Evolutionary conservation across 2,329 filamentous ascomycete species (phyloP).

Genomic region (Magnaporthiopsis incrustans): DNA sequence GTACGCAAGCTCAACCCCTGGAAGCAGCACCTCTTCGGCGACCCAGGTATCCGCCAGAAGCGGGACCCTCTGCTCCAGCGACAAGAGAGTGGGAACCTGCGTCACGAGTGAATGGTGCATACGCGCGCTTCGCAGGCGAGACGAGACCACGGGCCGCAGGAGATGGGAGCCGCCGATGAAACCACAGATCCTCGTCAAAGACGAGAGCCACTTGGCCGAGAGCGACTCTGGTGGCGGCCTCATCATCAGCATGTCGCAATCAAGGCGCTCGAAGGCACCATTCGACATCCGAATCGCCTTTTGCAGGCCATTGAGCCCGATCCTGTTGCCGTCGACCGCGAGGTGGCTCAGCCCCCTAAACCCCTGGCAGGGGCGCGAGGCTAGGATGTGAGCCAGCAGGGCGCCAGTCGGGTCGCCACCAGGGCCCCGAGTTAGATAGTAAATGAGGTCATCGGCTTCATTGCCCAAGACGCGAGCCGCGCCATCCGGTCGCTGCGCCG

Average conservation of each 20-base stretch:
- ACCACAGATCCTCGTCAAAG: constrained; percentile 29
- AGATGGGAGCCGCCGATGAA: constrained; percentile 36
- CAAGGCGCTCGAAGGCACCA: constrained; percentile 43
- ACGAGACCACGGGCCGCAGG: constrained; percentile 44
- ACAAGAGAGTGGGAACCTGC: constrained; percentile 37
- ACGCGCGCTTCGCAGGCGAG: constrained; percentile 43
- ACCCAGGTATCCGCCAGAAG: constrained; percentile 28
- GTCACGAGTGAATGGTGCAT: constrained; percentile 56
- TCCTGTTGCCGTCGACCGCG: constrained; percentile 39
- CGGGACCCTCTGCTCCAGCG: constrained; percentile 15
- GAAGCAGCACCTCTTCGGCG: constrained; percentile 36
- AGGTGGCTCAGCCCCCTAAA: constrained; percentile 43
- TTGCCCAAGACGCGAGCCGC: constrained; percentile 23
- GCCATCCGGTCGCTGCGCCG: constrained; percentile 27
- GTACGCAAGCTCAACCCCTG: constrained; percentile 36
- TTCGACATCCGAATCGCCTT: constrained; percentile 32
- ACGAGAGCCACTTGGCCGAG: constrained; percentile 20
- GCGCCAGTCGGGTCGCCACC: constrained; percentile 11
- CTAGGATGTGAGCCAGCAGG: constrained; percentile 12
- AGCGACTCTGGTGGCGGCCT: constrained; percentile 6
- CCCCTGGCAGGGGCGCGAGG: constrained; percentile 17
- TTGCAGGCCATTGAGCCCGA: constrained; percentile 36
- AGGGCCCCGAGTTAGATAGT: constrained; percentile 18
- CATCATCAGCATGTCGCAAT: constrained; percentile 37
- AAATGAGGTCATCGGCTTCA: constrained; percentile 23